Evolutionary conservation across 768 basidiomycete genomes (phyloP).

Genomic region (Boletus fagicola): DNA sequence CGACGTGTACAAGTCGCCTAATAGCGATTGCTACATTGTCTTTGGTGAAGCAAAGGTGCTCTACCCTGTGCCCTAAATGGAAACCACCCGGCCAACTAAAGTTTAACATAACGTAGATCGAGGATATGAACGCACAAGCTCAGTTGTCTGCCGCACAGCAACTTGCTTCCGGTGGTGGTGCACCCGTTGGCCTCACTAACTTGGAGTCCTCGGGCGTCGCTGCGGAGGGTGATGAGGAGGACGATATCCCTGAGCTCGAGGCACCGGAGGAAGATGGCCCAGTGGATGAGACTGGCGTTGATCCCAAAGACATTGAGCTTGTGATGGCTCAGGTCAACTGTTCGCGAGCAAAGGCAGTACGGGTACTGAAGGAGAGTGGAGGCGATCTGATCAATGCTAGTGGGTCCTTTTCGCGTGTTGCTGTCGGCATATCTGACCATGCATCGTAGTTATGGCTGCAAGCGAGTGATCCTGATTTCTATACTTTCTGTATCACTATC

Average conservation of each 20-base stretch:
- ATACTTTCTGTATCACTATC: slow-evolving; percentile 34
- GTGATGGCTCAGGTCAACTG: slow-evolving; percentile 89
- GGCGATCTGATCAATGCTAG: slow-evolving; percentile 97
- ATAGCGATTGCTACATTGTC: slow-evolving; percentile 98
- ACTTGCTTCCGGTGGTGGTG: slow-evolving; percentile 53
- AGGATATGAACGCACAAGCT: slow-evolving; percentile 82
- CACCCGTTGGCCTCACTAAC: slow-evolving; percentile 40
- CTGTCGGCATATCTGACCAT: slow-evolving; percentile 11
- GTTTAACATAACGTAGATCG: slow-evolving; percentile 49
- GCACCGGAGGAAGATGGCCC: slow-evolving; percentile 77
- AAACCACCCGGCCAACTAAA: background rate
- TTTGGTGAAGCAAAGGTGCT: slow-evolving; percentile 93
- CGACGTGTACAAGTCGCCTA: slow-evolving; percentile 96
- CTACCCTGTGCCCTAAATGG: slow-evolving; percentile 12
- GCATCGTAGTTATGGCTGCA: slow-evolving; percentile 78
- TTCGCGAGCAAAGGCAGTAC: slow-evolving; percentile 88
- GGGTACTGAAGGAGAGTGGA: slow-evolving; percentile 84
- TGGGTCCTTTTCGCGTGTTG: slow-evolving; percentile 44
- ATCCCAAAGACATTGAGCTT: slow-evolving; percentile 92
- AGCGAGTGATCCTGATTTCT: slow-evolving; percentile 62
- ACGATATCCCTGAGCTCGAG: slow-evolving; percentile 83
- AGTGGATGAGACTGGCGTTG: slow-evolving; percentile 84
- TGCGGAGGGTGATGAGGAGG: slow-evolving; percentile 59
- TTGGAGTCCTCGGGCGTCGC: slow-evolving; percentile 52
- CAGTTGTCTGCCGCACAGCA: slow-evolving; percentile 80